These are phyloP conservation scores for Aspergillus hancockii DNA, from an alignment of 495 filamentous ascomycete species.

Conservation along the genomic window DNA sequence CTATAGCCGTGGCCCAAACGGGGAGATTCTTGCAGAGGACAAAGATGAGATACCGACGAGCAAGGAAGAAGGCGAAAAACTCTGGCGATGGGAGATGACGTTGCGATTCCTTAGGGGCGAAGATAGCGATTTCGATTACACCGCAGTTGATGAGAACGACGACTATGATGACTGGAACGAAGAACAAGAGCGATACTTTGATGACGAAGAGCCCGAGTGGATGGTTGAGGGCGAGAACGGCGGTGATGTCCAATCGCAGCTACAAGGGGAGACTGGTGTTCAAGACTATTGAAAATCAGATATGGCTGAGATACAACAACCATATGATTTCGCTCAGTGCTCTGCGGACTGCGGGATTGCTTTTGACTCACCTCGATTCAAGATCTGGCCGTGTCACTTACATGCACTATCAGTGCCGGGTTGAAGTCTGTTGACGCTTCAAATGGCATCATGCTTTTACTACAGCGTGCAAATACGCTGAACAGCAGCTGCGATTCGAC, in stretches of 20 bases:
- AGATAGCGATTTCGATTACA: constrained; percentile 78
- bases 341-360: background rate
- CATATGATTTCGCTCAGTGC: background rate
- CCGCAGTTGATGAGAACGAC: constrained; percentile 65
- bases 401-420: no score
- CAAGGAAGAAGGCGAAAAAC: constrained; percentile 63
- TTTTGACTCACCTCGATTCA: background rate
- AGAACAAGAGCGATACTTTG: constrained; percentile 73
- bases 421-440: background rate
- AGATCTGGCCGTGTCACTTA: background rate
- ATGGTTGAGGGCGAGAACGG: constrained; percentile 47
- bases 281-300: constrained; percentile 68
- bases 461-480: background rate
- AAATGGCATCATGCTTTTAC: background rate
- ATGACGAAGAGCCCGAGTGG: constrained; percentile 72
- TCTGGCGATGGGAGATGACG: constrained; percentile 69
- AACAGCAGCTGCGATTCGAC: background rate
- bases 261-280: constrained; percentile 73
- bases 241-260: constrained; percentile 30
- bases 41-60: constrained; percentile 56
- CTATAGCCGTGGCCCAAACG: constrained; percentile 49
- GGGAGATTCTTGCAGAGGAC: constrained; percentile 59
- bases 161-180: constrained; percentile 64
- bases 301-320: background rate
- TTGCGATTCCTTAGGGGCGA: constrained; percentile 69